Evolutionary conservation across 2,329 filamentous ascomycete species (phyloP), one percentile per base, ranked within the genome.

Genomic region (Colletotrichum horii): DNA sequence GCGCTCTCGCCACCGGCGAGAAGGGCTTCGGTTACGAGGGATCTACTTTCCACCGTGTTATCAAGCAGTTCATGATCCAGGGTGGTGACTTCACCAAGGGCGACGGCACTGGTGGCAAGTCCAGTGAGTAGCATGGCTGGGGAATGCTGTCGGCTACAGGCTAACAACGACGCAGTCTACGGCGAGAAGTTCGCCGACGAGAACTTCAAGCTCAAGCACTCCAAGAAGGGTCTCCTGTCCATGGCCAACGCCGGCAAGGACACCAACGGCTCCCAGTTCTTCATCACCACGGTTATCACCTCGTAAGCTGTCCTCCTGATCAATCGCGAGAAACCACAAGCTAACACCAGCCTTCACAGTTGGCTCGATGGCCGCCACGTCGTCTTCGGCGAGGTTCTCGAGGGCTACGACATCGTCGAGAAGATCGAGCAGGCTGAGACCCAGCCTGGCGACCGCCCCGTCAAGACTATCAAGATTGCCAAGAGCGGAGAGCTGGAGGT

Each of bases 151-250:
- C 15, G 32, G 34, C 56, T 36, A 58, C 65, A 19, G 26, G 24
- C 32, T 60, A 48, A 70, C 24, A 16, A 70, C 22, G 7, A 15
- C 8, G n/a, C 78, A 93, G 92, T 97, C 89, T 97, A 96, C 84
- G 95, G 95, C 81, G 89, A 91, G 80, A 95, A 94, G 87, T 97
- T 97, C 88, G 87, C 91, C 79, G 95, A 97, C 82, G 95, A 97
- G 93, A 97, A 96, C 93, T 97, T 97, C 91, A 96, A 97, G 93
- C 91, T 96, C 83, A 96, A 96, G 91, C 95, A 97, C 92, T 91
- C 90, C 89, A 96, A 95, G 91, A 93, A 93, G 86, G 95, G 95
- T 82, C 88, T 95, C 67, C 88, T 97, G 79, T 95, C 94, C 86
- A 97, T 95, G 95, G 95, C 94, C 86, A 96, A 96, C 87, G 91